Percentiles rank a stretch among this genome's conserved stretches.
These are phyloP conservation scores for Botryobasidium botryosum DNA, from an alignment of 768 basidiomycete species.

Conservation along the genomic window DNA sequence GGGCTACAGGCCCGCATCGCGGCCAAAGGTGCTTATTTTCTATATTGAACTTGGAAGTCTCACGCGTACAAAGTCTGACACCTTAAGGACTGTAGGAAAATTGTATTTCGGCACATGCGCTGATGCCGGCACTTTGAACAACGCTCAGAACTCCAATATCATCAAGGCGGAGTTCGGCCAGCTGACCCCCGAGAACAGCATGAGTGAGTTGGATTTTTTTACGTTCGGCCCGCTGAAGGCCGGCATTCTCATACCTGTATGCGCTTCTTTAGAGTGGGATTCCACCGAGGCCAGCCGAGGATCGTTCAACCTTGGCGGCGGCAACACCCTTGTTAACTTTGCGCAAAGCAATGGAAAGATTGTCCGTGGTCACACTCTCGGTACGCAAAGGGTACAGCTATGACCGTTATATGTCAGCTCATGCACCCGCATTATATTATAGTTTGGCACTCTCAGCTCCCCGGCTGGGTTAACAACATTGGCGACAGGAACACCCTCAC, in stretches of 20 bases:
- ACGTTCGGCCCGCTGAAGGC: no score
- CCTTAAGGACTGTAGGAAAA: no score
- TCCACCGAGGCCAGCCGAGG: slow-evolving; percentile 6
- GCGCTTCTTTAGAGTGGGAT: background rate
- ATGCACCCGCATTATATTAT: background rate
- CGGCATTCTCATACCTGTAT: background rate
- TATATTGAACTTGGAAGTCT: no score
- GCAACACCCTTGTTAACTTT: slow-evolving; percentile 12
- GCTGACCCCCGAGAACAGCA: no score
- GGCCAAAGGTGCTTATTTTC: no score
- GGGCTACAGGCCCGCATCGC: no score
- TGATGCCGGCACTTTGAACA: slow-evolving; percentile 3
- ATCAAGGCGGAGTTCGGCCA: slow-evolving; percentile 11
- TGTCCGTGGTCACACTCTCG: slow-evolving; percentile 11
- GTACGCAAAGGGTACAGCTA: no score
- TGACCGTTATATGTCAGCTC: background rate
- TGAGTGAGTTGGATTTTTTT: no score
- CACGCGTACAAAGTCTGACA: no score
- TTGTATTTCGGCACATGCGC: slow-evolving; percentile 3
- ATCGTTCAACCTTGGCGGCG: slow-evolving; percentile 10
- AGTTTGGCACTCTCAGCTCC: slow-evolving; percentile 10
- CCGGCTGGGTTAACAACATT: slow-evolving; percentile 9
- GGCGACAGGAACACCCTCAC: slow-evolving; percentile 8
- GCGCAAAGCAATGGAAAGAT: slow-evolving; percentile 9
- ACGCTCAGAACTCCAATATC: slow-evolving; percentile 8